Percentiles rank a stretch among this genome's conserved stretches.
phyloP scores from a whole-genome alignment of 202 grass and related monocot species.

The Panicum virgatum region DNA sequence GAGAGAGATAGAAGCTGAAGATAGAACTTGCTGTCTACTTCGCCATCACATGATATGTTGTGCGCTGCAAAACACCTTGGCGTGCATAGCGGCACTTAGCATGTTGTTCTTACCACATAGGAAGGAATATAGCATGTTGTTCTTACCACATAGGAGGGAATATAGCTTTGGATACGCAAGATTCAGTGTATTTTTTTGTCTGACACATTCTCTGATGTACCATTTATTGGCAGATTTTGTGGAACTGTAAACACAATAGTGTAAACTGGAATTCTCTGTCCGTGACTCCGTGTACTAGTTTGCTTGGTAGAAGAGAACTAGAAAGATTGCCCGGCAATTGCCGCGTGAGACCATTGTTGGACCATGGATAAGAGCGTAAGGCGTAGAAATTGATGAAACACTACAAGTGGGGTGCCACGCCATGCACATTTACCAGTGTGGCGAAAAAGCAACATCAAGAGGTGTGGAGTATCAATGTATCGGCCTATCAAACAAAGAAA shows the following conservation, averaged over 20 bases:
- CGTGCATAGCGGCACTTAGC: neutral
- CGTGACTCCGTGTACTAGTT: neutral
- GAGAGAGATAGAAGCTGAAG: slow-evolving; percentile 48
- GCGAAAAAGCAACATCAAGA: no score
- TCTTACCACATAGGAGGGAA: slow-evolving; percentile 30
- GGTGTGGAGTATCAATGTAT: no score
- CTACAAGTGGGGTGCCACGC: no score
- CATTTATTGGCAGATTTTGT: slow-evolving; percentile 23
- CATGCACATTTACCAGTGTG: no score
- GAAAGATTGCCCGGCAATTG: no score
- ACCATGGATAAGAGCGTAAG: no score
- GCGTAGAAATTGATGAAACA: no score
- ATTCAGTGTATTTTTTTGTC: slow-evolving; percentile 30
- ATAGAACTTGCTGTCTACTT: slow-evolving; percentile 14
- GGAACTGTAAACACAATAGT: neutral
- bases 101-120: slow-evolving; percentile 39
- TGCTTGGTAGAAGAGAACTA: neutral
- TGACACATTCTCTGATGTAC: slow-evolving; percentile 15
- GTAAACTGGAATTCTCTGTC: slow-evolving; percentile 1
- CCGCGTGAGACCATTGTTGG: no score
- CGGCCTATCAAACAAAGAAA: no score
- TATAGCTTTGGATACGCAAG: slow-evolving; percentile 26
- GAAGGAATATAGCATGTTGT: slow-evolving; percentile 25
- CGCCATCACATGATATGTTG: neutral
- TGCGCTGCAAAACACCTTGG: neutral